phyloP scores from a whole-genome alignment of 2,329 filamentous ascomycete species.

The Ophiobolus disseminans region DNA sequence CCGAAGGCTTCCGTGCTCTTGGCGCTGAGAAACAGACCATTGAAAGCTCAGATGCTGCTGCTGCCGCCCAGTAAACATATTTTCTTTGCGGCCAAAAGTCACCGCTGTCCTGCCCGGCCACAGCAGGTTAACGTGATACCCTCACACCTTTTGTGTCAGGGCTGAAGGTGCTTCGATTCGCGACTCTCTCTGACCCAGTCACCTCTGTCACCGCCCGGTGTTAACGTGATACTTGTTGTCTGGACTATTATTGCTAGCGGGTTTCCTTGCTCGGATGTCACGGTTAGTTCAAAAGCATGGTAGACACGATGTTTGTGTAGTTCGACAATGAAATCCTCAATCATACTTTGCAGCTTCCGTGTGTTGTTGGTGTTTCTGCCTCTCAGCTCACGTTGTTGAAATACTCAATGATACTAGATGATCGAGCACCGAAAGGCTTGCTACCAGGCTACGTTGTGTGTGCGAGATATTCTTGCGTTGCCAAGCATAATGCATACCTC shows the following conservation, averaged over 20 bases:
- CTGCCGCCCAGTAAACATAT: constrained; percentile 15
- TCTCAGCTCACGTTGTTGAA: too few species aligned
- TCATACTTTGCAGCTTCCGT: too few species aligned
- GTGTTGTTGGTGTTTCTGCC: too few species aligned
- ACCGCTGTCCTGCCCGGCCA: constrained; percentile 40
- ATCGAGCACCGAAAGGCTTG: too few species aligned
- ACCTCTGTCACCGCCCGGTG: constrained; percentile 46
- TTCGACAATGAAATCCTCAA: too few species aligned
- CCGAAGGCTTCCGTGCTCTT: constrained; percentile 79
- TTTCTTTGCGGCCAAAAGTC: constrained; percentile 25
- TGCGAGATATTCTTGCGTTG: too few species aligned
- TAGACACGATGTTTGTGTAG: too few species aligned
- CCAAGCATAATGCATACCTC: too few species aligned
- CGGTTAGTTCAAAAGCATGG: background rate
- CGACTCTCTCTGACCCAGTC: constrained; percentile 43
- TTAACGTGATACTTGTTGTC: constrained; percentile 46
- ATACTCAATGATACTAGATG: too few species aligned
- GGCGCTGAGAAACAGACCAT: constrained; percentile 11
- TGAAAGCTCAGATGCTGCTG: constrained; percentile 13
- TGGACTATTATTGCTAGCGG: background rate
- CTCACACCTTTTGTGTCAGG: constrained; percentile 13
- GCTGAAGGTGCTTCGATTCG: constrained; percentile 27
- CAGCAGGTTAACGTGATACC: constrained; percentile 46
- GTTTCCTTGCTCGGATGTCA: background rate
- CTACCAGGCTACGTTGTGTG: too few species aligned